Evolutionary conservation across 305 asterid genomes (phyloP).

Genomic region (Solanum hybrid): DNA sequence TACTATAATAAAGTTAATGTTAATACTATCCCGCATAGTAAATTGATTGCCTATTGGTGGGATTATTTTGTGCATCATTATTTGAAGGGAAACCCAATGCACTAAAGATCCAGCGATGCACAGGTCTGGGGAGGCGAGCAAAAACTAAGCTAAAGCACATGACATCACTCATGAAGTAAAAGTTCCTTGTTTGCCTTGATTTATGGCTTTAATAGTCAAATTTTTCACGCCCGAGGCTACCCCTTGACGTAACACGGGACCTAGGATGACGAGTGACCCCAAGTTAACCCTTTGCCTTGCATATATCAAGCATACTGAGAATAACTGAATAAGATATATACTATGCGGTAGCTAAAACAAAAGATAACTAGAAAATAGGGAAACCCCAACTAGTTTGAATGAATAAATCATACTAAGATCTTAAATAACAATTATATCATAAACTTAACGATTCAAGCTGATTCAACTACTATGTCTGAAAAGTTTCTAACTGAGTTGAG

Average conservation of each 20-base stretch:
- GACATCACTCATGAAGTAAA: neutral
- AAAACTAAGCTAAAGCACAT: neutral
- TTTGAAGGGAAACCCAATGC: neutral
- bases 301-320: neutral
- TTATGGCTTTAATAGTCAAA: neutral
- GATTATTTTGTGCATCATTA: neutral
- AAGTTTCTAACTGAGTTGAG: neutral
- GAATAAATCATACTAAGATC: neutral
- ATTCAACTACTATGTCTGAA: no score
- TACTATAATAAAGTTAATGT: no score
- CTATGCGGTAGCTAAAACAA: neutral
- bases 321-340: neutral
- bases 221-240: neutral
- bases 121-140: neutral
- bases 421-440: no score
- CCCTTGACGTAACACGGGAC: neutral
- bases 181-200: neutral
- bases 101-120: neutral
- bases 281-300: neutral
- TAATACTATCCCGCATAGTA: neutral
- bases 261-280: neutral
- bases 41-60: neutral
- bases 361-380: neutral
- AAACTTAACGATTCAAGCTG: neutral
- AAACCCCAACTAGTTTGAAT: neutral